phyloP scores from a whole-genome alignment of 2,329 filamentous ascomycete genomes.

The Sphaerulina populicola region DNA sequence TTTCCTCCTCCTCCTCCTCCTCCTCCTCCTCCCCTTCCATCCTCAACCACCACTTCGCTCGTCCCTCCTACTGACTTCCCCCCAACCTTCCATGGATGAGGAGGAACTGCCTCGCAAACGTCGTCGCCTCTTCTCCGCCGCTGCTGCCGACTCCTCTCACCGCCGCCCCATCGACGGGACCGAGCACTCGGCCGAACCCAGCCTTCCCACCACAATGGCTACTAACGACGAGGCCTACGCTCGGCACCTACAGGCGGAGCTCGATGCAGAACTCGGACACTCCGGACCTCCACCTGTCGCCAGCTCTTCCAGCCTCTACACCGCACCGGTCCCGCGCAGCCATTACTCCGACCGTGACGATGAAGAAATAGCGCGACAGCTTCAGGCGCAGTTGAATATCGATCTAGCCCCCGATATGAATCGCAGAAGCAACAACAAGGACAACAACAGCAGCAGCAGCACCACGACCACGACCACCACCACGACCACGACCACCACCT shows the following conservation, averaged over 20 bases:
- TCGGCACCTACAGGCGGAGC: not conserved
- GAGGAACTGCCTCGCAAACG: conserved; percentile 10
- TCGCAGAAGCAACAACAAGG: too few species aligned
- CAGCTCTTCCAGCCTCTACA: not conserved
- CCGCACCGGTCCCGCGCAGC: not conserved
- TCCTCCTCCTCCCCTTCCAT: not conserved
- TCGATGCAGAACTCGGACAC: not conserved
- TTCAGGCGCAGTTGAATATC: not conserved
- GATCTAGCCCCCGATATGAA: not conserved
- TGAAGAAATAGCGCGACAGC: conserved; percentile 2
- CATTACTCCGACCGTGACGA: not conserved
- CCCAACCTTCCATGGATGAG: too few species aligned
- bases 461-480: too few species aligned
- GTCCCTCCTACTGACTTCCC: too few species aligned
- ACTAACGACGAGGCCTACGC: conserved; percentile 7
- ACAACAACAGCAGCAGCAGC: not conserved
- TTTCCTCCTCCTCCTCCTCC: not conserved
- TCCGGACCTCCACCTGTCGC: not conserved
- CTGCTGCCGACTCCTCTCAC: not conserved
- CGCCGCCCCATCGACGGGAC: conserved; percentile 1
- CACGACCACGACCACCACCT: too few species aligned
- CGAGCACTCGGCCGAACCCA: conserved; percentile 3
- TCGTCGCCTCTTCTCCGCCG: conserved; percentile 4
- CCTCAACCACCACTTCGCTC: not conserved
- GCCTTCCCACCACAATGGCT: not conserved